These are phyloP conservation scores for Aspergillus floridensis DNA, from an alignment of 2,329 filamentous ascomycete genomes.

Conservation along the genomic window DNA sequence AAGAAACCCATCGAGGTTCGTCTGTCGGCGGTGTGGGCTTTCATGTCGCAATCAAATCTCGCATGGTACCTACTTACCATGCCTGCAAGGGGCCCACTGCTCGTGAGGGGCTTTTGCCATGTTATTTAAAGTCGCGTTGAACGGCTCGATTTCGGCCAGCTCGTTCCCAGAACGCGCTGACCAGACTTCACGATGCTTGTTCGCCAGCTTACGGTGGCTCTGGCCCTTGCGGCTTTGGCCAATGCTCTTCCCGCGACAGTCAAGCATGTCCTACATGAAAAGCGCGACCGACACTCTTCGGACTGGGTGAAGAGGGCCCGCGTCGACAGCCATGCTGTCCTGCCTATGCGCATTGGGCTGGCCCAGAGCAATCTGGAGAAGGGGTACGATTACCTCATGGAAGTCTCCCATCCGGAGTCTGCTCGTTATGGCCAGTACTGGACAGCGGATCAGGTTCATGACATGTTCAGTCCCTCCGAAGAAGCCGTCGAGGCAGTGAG, in stretches of 20 bases:
- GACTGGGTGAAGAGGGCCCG: constrained; percentile 42
- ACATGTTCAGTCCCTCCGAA: constrained; percentile 42
- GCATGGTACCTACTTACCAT: neutral
- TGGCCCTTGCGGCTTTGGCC: constrained; percentile 21
- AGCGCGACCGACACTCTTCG: constrained; percentile 30
- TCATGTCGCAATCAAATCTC: constrained; percentile 1
- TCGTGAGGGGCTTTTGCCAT: neutral
- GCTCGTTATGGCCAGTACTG: constrained; percentile 45
- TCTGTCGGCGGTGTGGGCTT: neutral
- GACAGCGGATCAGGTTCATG: constrained; percentile 43
- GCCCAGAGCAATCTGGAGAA: constrained; percentile 47
- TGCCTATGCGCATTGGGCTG: constrained; percentile 49
- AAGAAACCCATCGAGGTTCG: neutral
- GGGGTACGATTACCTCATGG: constrained; percentile 44
- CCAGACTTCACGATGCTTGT: neutral
- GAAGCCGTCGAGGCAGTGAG: constrained; percentile 52
- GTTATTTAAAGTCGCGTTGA: neutral
- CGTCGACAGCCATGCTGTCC: constrained; percentile 33
- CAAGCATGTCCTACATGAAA: constrained; percentile 46
- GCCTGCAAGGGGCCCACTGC: constrained; percentile 1
- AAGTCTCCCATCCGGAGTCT: constrained; percentile 46
- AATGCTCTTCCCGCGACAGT: constrained; percentile 27
- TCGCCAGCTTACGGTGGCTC: constrained; percentile 1
- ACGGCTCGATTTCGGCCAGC: neutral
- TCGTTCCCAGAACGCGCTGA: neutral